Base-by-base conservation (phyloP, 352 stramenopile genomes). In the Peronospora belbahrii region DNA sequence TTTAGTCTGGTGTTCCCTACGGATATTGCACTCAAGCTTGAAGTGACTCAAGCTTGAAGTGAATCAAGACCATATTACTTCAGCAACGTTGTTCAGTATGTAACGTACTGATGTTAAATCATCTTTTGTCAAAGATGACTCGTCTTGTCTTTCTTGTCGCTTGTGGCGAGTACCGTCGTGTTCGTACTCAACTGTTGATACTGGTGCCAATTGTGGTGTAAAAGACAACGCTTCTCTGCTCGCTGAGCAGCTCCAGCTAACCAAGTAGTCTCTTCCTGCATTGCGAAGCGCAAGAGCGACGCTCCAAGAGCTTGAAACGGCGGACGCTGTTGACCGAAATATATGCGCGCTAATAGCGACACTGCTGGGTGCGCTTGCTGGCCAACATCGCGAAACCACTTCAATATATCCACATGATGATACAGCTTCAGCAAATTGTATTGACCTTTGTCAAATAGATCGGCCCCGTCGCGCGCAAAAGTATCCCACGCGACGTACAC, bases 401-500 rank as follows among this genome's bases (percentile, higher is more conserved):
- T 55, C 2, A 72, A 55, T 34, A 72, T 62, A 38, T 72, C 28
- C 37, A 72, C 62, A 28, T 64, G 58, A 35, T 72, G 62, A 32
- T 66, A 72, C 44, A 68, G 34, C 36, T 72, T 72, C 8, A 65
- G 46, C 38, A 68, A 43, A 33, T 68, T 72, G 42, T 72, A 72
- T 47, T 72, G 54, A 18, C 60, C 56, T 35, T 68, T 72, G 44
- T 62, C 54, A 42, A 63, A 71, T 30, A 72, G 46, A 14, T 66
- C 59, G 4, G 39, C 49, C 1, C 54, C 47, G 15, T 62, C 48
- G 2, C 25, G 47, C n/a, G 54, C 62, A 32, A 63, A 41, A 4
- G 52, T 39, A 28, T 72, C 59, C 54, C 58, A 68, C 4, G 56
- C 58, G 3, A 72, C 54, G 17, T 58, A 59, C 8, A 67, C 49